Percentiles rank a stretch among this genome's conserved stretches.
These are phyloP conservation scores for Metschnikowia orientalis DNA, from an alignment of 805 yeast species.

Conservation along the genomic window DNA sequence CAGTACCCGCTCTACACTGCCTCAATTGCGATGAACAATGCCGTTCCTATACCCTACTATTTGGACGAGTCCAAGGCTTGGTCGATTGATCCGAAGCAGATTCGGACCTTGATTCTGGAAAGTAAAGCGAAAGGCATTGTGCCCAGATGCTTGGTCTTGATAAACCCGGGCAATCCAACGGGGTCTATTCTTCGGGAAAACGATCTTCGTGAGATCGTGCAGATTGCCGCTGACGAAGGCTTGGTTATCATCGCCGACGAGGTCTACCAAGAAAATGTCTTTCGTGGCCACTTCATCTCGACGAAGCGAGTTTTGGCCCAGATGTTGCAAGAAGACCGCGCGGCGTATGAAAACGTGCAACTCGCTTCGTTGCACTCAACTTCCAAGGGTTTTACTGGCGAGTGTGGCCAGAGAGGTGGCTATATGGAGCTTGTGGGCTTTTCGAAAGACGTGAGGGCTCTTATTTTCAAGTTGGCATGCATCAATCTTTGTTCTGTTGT, in stretches of 20 bases:
- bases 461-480: slow-evolving; percentile 80
- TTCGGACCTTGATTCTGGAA: slow-evolving; percentile 49
- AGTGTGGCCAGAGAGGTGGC: slow-evolving; percentile 99
- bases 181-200: slow-evolving; percentile 72
- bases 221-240: slow-evolving; percentile 80
- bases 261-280: slow-evolving; percentile 93
- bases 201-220: slow-evolving; percentile 66
- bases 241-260: slow-evolving; percentile 93
- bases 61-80: slow-evolving; percentile 77
- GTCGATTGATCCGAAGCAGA: slow-evolving; percentile 72
- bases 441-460: slow-evolving; percentile 59
- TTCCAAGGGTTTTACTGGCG: slow-evolving; percentile 96
- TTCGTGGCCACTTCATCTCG: slow-evolving; percentile 75
- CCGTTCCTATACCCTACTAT: slow-evolving; percentile 82
- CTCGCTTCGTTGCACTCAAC: slow-evolving; percentile 95
- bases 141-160: slow-evolving; percentile 81
- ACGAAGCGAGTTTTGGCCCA: slow-evolving; percentile 74
- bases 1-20: slow-evolving; percentile 98
- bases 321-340: slow-evolving; percentile 51
- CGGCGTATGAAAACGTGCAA: slow-evolving; percentile 66
- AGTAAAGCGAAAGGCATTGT: slow-evolving; percentile 49
- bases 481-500: slow-evolving; percentile 93
- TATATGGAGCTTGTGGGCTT: slow-evolving; percentile 93
- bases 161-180: slow-evolving; percentile 98
- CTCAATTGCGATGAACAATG: slow-evolving; percentile 76